Evolutionary conservation across 768 basidiomycete species (phyloP), one percentile per base, ranked within the genome.

Genomic region (Collybia mongolica): DNA sequence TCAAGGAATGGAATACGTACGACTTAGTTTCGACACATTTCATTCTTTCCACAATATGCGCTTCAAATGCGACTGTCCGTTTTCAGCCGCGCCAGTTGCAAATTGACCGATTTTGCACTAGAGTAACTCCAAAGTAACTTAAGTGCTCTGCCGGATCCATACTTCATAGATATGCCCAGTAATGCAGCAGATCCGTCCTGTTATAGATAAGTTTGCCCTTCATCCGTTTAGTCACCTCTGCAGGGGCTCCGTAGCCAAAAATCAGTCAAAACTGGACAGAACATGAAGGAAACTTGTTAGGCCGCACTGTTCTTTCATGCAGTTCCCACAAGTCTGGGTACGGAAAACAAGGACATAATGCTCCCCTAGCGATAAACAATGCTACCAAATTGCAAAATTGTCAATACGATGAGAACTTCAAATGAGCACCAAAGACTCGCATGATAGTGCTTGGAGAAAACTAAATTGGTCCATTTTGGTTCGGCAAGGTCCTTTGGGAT

Each of bases 381-480:
- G 51, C 57, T 59, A 15, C 42, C 9, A 24, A 8, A 4, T 17
- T 12, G 37, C 9, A 9, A 17, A 19, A n/a, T 19, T 15, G n/a
- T 38, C 35, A 36, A 43, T n/a, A 43, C n/a, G 14, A 32, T 28
- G 11, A 47, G 23, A 4, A 18, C 29, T 42, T 32, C 1, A 19
- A 22, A 15, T 6, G 2, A 9, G 6, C 11, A 41, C 12, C 23
- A 46, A 23, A n/a, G 20, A 56, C 60, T 47, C 49, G 62, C 66
- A 51, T 67, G 61, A 24, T 64, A 68, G 44, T 56, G 54, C 3
- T 55, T 54, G 41, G 56, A 60, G 44, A 66, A 66, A 6, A 56
- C 53, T 1, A 70, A 51, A 44, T 60, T 60, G 6, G 60, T 65
- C 40, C 63, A 67, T 35, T 51, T 54, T 15, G 67, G 65, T 47